Evolutionary conservation across 2,329 filamentous ascomycete species (phyloP), one percentile per base, ranked within the genome.

Genomic region (Colletotrichum cereale): DNA sequence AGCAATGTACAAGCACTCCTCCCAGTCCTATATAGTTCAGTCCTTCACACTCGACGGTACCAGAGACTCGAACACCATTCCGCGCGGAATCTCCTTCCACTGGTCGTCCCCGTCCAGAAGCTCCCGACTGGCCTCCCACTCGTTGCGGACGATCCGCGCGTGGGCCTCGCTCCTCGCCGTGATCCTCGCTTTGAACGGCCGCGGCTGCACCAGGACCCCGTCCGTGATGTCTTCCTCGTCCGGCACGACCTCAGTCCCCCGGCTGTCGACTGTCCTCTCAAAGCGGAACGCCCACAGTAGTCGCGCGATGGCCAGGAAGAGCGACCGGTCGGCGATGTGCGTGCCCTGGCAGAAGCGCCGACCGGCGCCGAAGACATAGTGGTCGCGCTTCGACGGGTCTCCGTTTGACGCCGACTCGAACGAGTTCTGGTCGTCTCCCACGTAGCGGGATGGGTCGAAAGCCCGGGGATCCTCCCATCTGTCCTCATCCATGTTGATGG

Each of bases 261-360:
- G 10, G 2, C 56, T 6, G 26, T 66, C 65, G 11, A 62, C n/a
- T 2, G 44, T 62, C 10, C 79, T 78, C 0, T 71, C 72, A 7
- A 86, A 76, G 0, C 85, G 75, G 64, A 89, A 89, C 0, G 82
- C 87, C 88, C 88, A 91, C 0, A 91, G 75, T 0, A 87, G 78
- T 2, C 84, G 82, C 0, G 86, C 81, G 26, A 87, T 83, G 53
- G 81, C 83, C 2, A 87, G 76, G 10, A 82, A 80, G 0, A 89
- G 79, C 0, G 84, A 87, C 0, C 86, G 83, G 52, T 86, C 84
- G 0, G 86, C 86, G 0, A 90, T 81, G 65, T 90, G 86, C 74
- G 87, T 79, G 0, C 75, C 75, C 0, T 74, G 75, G 24, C 75
- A 77, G 16, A 68, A 65, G 4, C 75, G 71, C 6, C 75, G 73